Evolutionary conservation across 768 basidiomycete species (phyloP).

Genomic region (Arthromyces matolae): DNA sequence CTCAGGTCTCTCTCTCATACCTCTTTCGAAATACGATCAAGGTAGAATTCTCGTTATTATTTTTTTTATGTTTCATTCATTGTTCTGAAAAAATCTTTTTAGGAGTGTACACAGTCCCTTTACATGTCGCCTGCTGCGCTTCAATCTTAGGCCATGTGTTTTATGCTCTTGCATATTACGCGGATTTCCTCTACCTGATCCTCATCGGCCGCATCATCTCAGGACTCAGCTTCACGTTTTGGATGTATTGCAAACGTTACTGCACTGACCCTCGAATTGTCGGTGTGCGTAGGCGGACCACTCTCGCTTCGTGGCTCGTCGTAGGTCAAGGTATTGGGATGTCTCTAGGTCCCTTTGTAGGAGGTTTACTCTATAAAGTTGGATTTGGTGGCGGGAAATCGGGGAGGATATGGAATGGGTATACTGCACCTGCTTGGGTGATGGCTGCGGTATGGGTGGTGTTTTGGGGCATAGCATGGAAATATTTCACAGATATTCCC

Average conservation of each 20-base stretch:
- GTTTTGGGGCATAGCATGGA: slow-evolving; percentile 39
- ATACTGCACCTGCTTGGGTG: slow-evolving; percentile 63
- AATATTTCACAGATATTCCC: slow-evolving; percentile 11
- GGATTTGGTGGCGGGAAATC: slow-evolving; percentile 45
- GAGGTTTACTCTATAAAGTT: slow-evolving; percentile 58
- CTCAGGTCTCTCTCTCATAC: slow-evolving; percentile 54
- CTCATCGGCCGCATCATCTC: slow-evolving; percentile 66
- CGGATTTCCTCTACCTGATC: slow-evolving; percentile 62
- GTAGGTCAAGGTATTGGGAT: slow-evolving; percentile 61
- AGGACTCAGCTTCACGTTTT: slow-evolving; percentile 57
- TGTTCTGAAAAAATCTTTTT: too few species aligned
- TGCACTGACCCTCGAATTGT: slow-evolving; percentile 71
- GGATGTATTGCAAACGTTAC: slow-evolving; percentile 68
- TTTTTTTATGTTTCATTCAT: not conserved
- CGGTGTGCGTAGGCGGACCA: slow-evolving; percentile 58
- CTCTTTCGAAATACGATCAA: slow-evolving; percentile 51
- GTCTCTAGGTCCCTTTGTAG: slow-evolving; percentile 60
- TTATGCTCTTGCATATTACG: slow-evolving; percentile 58
- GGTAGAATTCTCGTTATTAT: slow-evolving; percentile 32
- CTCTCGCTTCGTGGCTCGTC: slow-evolving; percentile 59
- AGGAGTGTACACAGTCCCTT: slow-evolving; percentile 55
- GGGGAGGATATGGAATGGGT: slow-evolving; percentile 55
- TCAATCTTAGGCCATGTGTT: slow-evolving; percentile 55
- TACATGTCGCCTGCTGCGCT: slow-evolving; percentile 51
- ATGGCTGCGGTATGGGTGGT: slow-evolving; percentile 52